Evolutionary conservation across 2,329 filamentous ascomycete species (phyloP), one percentile per base, ranked within the genome.

Genomic region (Chrysosporium queenslandicum): DNA sequence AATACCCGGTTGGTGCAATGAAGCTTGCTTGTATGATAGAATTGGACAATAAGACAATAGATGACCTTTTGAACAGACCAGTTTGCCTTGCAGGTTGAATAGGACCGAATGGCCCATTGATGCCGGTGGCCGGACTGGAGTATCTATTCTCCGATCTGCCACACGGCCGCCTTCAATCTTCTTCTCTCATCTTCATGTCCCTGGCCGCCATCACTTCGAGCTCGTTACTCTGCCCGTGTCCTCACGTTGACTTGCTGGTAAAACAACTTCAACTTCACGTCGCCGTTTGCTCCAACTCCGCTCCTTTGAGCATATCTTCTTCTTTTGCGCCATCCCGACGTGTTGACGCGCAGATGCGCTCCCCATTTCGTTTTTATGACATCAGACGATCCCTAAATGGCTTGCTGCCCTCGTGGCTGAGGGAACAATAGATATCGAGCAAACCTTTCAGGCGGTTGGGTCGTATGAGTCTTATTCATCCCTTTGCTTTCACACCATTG

Each of bases 1-100:
- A 39, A 48, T 48, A 48, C 46, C 46, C 46, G 4, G n/a, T 12
- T 45, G 27, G 42, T 32, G 25, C 42, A 46, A 32, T 34, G 3
- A 32, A 46, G 3, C 18, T 39, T 48, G 46, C 12, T 29, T 48
- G 46, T 48, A 48, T 48, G 46, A 40, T 40, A 48, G 32, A 46
- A 39, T 42, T 55, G 46, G 50, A 47, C 21, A 27, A 39, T 27
- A 16, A 48, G n/a, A 14, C 54, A 50, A 56, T 45, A 25, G 18
- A 41, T 23, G 42, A 21, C 18, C 34, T 47, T 34, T 23, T 49
- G 27, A 29, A 29, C 27, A 16, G 4, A 16, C 34, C n/a, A 12
- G n/a, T 36, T 14, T 7, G 32, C 32, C n/a, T 36, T 36, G 11
- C 1, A 36, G 4, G 32, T 11, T 4, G 7, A 12, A 36, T 29